Base-by-base conservation (phyloP, 176 grass and related monocot genomes). In the Bromus sterilis region DNA sequence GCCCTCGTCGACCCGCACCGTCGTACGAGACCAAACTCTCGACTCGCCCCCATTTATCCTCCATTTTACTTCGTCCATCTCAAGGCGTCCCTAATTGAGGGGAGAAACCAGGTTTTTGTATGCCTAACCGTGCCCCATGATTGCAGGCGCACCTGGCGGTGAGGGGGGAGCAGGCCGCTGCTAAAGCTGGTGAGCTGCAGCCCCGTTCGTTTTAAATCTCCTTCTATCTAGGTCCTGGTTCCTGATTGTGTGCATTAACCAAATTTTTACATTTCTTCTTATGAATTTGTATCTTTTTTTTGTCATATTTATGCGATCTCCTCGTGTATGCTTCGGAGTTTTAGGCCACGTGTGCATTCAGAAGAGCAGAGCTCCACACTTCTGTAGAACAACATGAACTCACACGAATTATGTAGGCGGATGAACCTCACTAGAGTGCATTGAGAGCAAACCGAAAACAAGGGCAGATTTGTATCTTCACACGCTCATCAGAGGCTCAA, bases 121-220 rank as follows among this genome's bases (percentile, higher is more conserved):
- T 67, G 76, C 44, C 55, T 83, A 42, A 75, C 61, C 43, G 42
- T 41, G 32, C 35, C 42, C 28, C 20, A 55, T 82, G 75, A 51
- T 80, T 89, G 82, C 87, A 95, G 95, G 90, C 79, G 48, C 76
- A 89, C 82, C 82, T 95, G 78, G 92, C 90, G 60, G 71, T 87
- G 78, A 81, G 68, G 15, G 80, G 51, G 59, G 84, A 91, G 53
- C 87, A 92, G n/a, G 32, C 81, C 46, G 64, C 80, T 58, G 70
- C 69, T 64, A 82, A 89, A 82, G 83, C 88, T 63, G 95, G 95
- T 98, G 82, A 87, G 90, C 72, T 84, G 23, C 43, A 26, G 16
- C 20, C 59, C 42, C 44, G 23, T 82, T 16, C 35, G 66, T 51
- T 55, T 64, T 20, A 72, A 31, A 48, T 49, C 26, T 64, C 16